These are phyloP conservation scores for Solanum habrochaites DNA, from an alignment of 257 asterid species.

Conservation along the genomic window DNA sequence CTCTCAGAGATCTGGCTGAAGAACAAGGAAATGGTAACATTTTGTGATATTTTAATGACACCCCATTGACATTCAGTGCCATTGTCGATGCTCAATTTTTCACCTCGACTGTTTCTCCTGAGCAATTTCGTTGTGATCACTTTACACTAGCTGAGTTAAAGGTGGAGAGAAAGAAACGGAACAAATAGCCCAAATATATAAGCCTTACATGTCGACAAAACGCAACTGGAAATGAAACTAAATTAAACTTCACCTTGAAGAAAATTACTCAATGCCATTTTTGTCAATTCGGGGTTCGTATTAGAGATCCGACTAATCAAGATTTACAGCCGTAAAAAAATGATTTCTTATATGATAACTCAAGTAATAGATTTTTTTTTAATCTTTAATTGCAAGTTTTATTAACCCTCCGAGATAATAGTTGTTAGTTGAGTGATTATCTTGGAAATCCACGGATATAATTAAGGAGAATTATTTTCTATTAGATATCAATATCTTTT, in stretches of 20 bases:
- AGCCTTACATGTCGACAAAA: neutral
- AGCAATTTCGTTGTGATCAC: neutral
- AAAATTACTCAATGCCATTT: neutral
- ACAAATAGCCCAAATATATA: neutral
- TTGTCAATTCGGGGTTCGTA: neutral
- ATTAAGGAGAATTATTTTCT: neutral
- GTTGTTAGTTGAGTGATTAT: neutral
- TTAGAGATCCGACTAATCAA: neutral
- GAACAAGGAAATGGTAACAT: neutral
- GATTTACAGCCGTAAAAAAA: neutral
- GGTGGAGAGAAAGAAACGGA: neutral
- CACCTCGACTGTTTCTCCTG: neutral
- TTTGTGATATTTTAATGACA: slow-evolving; percentile 22
- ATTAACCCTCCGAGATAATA: neutral
- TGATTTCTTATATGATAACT: neutral
- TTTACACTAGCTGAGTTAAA: neutral
- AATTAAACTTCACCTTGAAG: neutral
- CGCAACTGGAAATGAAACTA: neutral
- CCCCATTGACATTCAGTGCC: slow-evolving; percentile 32
- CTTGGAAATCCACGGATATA: neutral
- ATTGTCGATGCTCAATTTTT: slow-evolving; percentile 5
- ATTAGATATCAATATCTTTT: neutral
- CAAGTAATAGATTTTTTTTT: no score
- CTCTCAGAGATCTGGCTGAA: slow-evolving; percentile 37
- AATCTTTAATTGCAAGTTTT: no score